A percentile compares a stretch with the other conserved stretches of the same genome.
Evolutionary conservation across 495 filamentous ascomycete species (phyloP).

Genomic region (Aspergillus olivimuriae): DNA sequence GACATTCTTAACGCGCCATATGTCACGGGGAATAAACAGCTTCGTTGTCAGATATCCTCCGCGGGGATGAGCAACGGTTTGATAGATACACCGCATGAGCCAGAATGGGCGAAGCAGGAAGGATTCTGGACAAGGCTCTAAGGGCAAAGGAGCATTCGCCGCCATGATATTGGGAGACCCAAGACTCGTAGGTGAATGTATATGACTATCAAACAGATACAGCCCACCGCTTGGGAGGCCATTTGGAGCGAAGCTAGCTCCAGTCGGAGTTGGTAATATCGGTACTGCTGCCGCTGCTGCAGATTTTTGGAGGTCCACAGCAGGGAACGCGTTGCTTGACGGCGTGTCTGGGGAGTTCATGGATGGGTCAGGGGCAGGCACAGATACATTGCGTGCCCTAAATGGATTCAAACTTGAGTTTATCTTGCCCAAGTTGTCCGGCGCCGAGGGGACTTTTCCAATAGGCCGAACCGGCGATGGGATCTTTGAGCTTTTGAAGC

Average conservation of each 20-base stretch:
- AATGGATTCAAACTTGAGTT: slow-evolving; percentile 70
- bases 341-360: slow-evolving; percentile 72
- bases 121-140: slow-evolving; percentile 90
- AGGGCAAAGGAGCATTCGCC: slow-evolving; percentile 57
- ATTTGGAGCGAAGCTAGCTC: slow-evolving; percentile 47
- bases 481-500: slow-evolving; percentile 31
- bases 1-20: slow-evolving; percentile 90
- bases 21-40: slow-evolving; percentile 85
- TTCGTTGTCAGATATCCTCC: slow-evolving; percentile 89
- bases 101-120: slow-evolving; percentile 86
- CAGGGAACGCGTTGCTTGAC: slow-evolving; percentile 58
- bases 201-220: slow-evolving; percentile 78
- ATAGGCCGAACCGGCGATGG: slow-evolving; percentile 42
- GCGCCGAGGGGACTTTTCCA: slow-evolving; percentile 45
- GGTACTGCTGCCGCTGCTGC: slow-evolving; percentile 47
- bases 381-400: slow-evolving; percentile 66
- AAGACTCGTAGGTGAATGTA: slow-evolving; percentile 66
- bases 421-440: slow-evolving; percentile 62
- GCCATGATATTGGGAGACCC: slow-evolving; percentile 57
- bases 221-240: slow-evolving; percentile 59
- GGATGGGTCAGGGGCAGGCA: slow-evolving; percentile 61
- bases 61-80: slow-evolving; percentile 83
- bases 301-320: slow-evolving; percentile 42
- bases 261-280: slow-evolving; percentile 63
- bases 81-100: slow-evolving; percentile 89